Percentiles rank a stretch among this genome's conserved stretches.
These are phyloP conservation scores for Chrysosporium keratinophilum DNA, from an alignment of 2,329 filamentous ascomycete species.

Conservation along the genomic window DNA sequence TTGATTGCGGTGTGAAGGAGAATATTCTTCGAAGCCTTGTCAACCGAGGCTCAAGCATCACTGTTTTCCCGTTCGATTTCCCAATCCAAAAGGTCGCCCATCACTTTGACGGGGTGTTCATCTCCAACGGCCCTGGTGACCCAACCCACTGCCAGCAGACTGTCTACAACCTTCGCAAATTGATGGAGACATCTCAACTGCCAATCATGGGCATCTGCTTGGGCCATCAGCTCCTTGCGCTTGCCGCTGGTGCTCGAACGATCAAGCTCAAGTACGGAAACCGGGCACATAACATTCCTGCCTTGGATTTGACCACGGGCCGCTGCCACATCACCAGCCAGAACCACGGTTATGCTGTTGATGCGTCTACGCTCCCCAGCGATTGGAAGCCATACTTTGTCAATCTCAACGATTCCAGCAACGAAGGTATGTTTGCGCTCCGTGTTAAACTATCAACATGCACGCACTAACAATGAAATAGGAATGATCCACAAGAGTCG, in stretches of 20 bases:
- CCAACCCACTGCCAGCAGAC: constrained; percentile 93
- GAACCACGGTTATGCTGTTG: constrained; percentile 96
- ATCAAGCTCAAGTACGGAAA: constrained; percentile 99
- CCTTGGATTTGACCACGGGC: constrained; percentile 84
- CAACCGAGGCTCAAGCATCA: constrained; percentile 80
- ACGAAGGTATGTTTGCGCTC: constrained; percentile 56
- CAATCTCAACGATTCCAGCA: constrained; percentile 94
- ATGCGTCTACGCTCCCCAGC: constrained; percentile 64
- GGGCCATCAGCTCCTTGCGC: constrained; percentile 87
- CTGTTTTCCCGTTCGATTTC: constrained; percentile 92
- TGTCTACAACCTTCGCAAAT: constrained; percentile 77
- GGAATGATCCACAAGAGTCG: constrained; percentile 89
- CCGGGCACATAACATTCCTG: constrained; percentile 96
- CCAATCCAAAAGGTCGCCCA: constrained; percentile 96
- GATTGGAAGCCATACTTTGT: constrained; percentile 98
- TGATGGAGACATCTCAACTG: constrained; percentile 84
- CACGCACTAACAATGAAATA: constrained; percentile 16
- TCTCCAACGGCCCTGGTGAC: constrained; percentile 96
- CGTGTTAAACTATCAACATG: neutral
- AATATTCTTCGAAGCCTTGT: constrained; percentile 96
- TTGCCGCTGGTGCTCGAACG: constrained; percentile 77
- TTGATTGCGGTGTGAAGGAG: constrained; percentile 99
- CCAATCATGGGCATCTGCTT: constrained; percentile 98
- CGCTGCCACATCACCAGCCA: constrained; percentile 98
- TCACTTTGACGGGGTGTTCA: constrained; percentile 97